Evolutionary conservation across 257 asterid genomes (phyloP).

Genomic region (Lycium ferocissimum): DNA sequence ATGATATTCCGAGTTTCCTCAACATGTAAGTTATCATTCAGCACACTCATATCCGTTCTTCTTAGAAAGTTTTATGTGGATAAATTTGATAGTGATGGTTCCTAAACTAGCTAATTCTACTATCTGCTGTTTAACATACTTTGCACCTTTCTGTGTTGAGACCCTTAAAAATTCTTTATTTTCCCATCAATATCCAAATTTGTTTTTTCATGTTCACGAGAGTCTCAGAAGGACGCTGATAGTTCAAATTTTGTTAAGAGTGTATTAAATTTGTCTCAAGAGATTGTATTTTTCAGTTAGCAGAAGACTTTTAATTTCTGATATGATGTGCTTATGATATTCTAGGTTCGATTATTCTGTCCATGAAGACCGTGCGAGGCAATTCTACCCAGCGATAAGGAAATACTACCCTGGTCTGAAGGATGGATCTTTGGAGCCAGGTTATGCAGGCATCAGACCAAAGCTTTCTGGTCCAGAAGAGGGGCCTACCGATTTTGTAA

Average conservation of each 20-base stretch:
- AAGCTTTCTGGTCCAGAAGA: conserved; percentile 72
- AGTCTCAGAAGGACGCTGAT: neutral
- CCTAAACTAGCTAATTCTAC: conserved; percentile 6
- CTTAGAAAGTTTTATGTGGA: neutral
- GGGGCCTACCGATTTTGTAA: conserved; percentile 63
- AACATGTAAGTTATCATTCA: conserved; percentile 60
- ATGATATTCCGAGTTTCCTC: conserved; percentile 70
- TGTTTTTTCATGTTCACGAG: neutral
- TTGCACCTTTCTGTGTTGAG: neutral
- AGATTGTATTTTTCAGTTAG: neutral
- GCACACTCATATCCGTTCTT: neutral
- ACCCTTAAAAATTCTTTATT: neutral
- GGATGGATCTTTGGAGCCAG: conserved; percentile 77
- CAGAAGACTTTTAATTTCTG: neutral
- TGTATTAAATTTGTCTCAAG: neutral
- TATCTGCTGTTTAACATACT: neutral
- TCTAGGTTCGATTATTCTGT: conserved; percentile 81
- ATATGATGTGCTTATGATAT: neutral
- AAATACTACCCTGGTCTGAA: conserved; percentile 71
- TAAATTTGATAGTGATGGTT: neutral
- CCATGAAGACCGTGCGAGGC: conserved; percentile 57
- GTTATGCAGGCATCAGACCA: conserved; percentile 85
- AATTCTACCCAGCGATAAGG: conserved; percentile 72
- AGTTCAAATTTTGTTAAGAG: neutral
- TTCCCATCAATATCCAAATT: neutral